Percentiles rank a stretch among this genome's conserved stretches.
These are phyloP conservation scores for Jaltomata sinuosa DNA, from an alignment of 257 asterid species.

Conservation along the genomic window DNA sequence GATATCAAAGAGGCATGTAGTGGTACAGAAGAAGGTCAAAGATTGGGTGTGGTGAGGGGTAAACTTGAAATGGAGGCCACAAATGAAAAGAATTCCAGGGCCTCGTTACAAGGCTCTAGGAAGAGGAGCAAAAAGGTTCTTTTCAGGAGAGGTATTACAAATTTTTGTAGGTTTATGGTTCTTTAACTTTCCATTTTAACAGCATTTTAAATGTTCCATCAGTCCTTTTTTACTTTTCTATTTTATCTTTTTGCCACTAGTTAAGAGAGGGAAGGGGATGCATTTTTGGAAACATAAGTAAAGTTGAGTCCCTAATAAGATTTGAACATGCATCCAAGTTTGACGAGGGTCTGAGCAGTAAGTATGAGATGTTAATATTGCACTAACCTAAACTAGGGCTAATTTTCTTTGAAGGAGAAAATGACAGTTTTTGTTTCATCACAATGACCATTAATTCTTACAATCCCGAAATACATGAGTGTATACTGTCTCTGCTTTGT, in stretches of 20 bases:
- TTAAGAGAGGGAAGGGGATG: not conserved
- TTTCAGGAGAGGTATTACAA: constrained; percentile 46
- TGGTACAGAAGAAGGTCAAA: constrained; percentile 68
- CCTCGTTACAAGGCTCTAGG: constrained; percentile 39
- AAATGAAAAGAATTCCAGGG: constrained; percentile 27
- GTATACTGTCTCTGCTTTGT: not conserved
- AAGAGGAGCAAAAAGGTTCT: constrained; percentile 71
- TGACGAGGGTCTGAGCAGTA: not conserved
- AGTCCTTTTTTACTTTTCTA: not conserved
- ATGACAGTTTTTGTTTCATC: not conserved
- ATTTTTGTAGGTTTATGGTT: constrained; percentile 6
- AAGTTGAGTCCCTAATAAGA: not conserved
- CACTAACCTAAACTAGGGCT: not conserved
- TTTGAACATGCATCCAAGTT: not conserved
- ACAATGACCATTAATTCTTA: not conserved
- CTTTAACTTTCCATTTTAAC: not conserved
- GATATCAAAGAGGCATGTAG: constrained; percentile 78
- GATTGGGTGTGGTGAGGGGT: constrained; percentile 32
- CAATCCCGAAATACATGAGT: not conserved
- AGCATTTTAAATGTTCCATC: not conserved
- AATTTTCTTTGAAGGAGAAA: not conserved
- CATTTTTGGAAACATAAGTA: not conserved
- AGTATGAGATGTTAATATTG: not conserved
- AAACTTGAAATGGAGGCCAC: constrained; percentile 27
- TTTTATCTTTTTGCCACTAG: not conserved